Conservation (phyloP, 176 grass and related monocot genomes). For the Avena insularis region DNA sequence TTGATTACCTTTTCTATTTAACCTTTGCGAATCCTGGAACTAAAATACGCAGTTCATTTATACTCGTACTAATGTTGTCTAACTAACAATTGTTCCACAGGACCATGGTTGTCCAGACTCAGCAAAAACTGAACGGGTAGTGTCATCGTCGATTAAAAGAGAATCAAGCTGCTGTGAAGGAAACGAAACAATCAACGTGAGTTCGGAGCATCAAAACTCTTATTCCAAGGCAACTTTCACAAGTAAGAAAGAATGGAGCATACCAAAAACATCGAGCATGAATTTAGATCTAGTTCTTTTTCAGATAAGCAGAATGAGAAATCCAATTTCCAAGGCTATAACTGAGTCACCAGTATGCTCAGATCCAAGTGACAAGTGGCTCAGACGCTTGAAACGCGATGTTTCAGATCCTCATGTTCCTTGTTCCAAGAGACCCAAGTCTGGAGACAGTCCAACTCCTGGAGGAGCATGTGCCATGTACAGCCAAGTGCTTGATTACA, state of each 20-base stretch:
- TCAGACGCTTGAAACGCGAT: constrained; percentile 62
- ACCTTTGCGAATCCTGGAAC: background rate
- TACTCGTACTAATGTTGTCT: constrained; percentile 1
- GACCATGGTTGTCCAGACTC: constrained; percentile 23
- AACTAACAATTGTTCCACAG: constrained; percentile 40
- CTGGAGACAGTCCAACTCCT: constrained; percentile 33
- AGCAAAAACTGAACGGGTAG: constrained; percentile 27
- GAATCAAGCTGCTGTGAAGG: constrained; percentile 34
- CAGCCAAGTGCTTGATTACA: constrained; percentile 29
- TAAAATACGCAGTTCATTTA: background rate
- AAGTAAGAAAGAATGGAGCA: constrained; percentile 47
- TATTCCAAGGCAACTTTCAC: constrained; percentile 35
- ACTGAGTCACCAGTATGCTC: constrained; percentile 36
- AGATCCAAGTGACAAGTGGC: constrained; percentile 59
- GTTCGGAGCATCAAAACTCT: constrained; percentile 30
- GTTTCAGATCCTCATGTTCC: constrained; percentile 38
- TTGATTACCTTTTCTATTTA: background rate
- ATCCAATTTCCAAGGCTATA: constrained; percentile 51
- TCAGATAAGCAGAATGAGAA: constrained; percentile 48
- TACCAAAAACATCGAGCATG: constrained; percentile 48
- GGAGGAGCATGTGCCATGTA: constrained; percentile 43
- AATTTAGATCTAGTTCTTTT: constrained; percentile 60
- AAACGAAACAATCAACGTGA: constrained; percentile 38
- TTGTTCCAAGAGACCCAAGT: constrained; percentile 49
- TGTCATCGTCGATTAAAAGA: constrained; percentile 41